phyloP scores from a whole-genome alignment of 805 yeast genomes.

The Candida ovalis region DNA sequence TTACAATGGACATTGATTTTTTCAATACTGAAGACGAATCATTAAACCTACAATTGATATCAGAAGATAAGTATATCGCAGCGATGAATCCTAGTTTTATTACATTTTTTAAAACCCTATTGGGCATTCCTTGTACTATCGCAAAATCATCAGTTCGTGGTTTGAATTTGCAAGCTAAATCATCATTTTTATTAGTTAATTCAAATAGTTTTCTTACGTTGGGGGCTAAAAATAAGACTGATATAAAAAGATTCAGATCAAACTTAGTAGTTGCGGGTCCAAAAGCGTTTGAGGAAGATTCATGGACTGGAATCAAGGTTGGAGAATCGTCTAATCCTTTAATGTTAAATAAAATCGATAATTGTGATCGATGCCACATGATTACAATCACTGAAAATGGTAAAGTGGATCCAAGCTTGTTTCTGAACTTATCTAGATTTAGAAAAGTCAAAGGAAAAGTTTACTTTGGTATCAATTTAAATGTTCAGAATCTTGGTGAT shows the following conservation, averaged over 20 bases:
- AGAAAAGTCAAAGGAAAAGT: constrained; percentile 36
- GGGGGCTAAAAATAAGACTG: constrained; percentile 6
- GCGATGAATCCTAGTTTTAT: constrained; percentile 18
- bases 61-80: constrained; percentile 5
- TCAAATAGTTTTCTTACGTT: constrained; percentile 27
- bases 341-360: constrained; percentile 20
- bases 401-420: constrained; percentile 29
- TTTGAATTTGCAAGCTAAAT: constrained; percentile 30
- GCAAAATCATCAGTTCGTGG: constrained; percentile 17
- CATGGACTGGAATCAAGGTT: constrained; percentile 28
- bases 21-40: neutral
- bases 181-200: constrained; percentile 37
- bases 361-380: constrained; percentile 43
- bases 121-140: constrained; percentile 36
- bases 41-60: constrained; percentile 2
- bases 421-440: constrained; percentile 29
- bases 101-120: constrained; percentile 26
- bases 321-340: constrained; percentile 6
- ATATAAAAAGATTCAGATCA: constrained; percentile 32
- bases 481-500: constrained; percentile 16
- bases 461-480: constrained; percentile 35
- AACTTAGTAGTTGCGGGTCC: constrained; percentile 31
- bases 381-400: constrained; percentile 40
- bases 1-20: neutral
- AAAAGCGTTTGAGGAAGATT: constrained; percentile 36